Percentiles rank a stretch among this genome's conserved stretches.
These are phyloP conservation scores for Akebia trifoliata DNA, from an alignment of 164 flowering plant species.

Conservation along the genomic window DNA sequence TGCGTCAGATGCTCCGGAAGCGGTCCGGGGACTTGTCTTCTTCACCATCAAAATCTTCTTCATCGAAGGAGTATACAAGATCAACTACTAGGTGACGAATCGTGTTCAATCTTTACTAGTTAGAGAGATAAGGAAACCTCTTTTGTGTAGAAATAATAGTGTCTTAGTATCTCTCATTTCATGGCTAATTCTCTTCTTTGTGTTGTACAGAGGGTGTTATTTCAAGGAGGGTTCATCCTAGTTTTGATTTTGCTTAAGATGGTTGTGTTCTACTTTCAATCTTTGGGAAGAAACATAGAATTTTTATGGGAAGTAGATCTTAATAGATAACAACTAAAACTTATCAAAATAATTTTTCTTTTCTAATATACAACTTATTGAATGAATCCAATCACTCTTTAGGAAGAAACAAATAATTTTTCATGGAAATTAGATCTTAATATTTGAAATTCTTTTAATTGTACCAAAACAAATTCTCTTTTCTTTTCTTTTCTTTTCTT, in stretches of 20 bases:
- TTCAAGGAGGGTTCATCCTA: conserved; percentile 14
- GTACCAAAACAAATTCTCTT: too few relatives aligned
- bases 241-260: conserved; percentile 7
- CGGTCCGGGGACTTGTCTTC: conserved; percentile 47
- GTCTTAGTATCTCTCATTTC: not conserved
- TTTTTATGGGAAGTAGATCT: too few relatives aligned
- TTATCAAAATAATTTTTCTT: too few relatives aligned
- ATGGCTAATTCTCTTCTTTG: not conserved
- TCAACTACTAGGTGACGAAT: conserved; percentile 26
- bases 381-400: too few relatives aligned
- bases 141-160: conserved; percentile 11
- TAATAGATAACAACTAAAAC: too few relatives aligned
- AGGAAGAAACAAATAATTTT: too few relatives aligned
- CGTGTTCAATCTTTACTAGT: conserved; percentile 8
- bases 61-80: conserved; percentile 50
- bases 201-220: conserved; percentile 18
- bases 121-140: not conserved
- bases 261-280: conserved; percentile 9
- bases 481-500: too few relatives aligned
- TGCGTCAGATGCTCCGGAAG: conserved; percentile 73
- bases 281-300: not conserved
- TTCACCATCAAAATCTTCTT: conserved; percentile 13
- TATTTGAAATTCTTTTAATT: too few relatives aligned
- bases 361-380: too few relatives aligned
- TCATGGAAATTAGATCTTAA: too few relatives aligned